Evolutionary conservation across 495 filamentous ascomycete species (phyloP), one percentile per base, ranked within the genome.

Genomic region (Cercophora sp.): DNA sequence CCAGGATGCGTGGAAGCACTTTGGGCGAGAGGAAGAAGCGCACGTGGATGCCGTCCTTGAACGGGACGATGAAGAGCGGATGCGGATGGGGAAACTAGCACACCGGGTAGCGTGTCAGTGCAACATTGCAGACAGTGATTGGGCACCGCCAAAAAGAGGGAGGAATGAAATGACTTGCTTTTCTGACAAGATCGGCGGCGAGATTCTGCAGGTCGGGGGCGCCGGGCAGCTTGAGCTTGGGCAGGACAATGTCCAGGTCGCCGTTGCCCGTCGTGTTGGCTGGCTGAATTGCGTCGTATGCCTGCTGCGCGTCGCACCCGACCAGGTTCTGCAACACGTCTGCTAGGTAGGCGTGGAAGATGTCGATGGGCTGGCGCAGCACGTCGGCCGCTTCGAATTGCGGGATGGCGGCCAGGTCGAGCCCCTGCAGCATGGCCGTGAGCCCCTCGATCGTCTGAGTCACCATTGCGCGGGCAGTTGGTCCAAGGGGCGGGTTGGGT

Each of bases 1-100:
- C 41, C 5, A 78, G 55, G 11, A 79, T 48, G 8, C 55, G 58
- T 4, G 68, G 61, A 10, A 79, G 70, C 4, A 70, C 62, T 13
- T 55, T 57, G 5, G 70, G 66, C 11, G 70, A 70, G 63, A 76
- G 61, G 40, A 68, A 56, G 36, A 71, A 57, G 22, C 63, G 64
- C 35, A 72, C 52, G 31, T 68, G 40, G 31, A 61, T 52, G 24
- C 63, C 65, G 22, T 66, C 61, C 47, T 42, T 27, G 23, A 58
- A 58, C 8, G 69, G 69, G 13, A 61, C 40, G 18, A 45, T 13
- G 50, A 72, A 61, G 10, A 72, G 60, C 3, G 64, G 62, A 13
- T 40, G 55, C 42, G 41, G 19, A 20, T 26, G 5, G 15, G 64
- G 66, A 48, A 69, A 68, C 65, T 68, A 18, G 9, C 11, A 18